A percentile compares a stretch with the other conserved stretches of the same genome.
Conservation (phyloP, 306 rosid species). For the Datisca glomerata region DNA sequence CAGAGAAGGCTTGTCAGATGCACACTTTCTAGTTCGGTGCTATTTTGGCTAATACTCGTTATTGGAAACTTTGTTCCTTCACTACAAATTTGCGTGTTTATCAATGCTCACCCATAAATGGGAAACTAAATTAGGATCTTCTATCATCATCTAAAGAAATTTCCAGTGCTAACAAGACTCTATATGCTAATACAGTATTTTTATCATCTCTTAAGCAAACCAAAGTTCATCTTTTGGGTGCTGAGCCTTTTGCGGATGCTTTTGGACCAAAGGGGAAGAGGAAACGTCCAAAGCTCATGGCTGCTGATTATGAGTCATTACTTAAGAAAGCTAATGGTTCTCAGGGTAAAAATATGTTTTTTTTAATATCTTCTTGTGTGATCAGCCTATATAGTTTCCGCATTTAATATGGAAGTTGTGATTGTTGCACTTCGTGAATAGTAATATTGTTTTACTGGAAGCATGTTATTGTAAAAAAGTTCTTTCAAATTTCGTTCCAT, state of each 20-base stretch:
- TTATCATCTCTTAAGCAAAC: conserved; percentile 52
- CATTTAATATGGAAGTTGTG: too few species aligned
- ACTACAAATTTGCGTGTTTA: too few species aligned
- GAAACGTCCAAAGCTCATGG: conserved; percentile 71
- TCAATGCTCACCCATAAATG: too few species aligned
- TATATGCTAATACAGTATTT: conserved; percentile 11
- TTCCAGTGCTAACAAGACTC: not conserved
- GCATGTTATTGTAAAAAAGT: too few species aligned
- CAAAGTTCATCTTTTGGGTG: conserved; percentile 83
- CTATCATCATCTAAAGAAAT: not conserved
- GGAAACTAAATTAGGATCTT: not conserved
- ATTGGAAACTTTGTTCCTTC: too few species aligned
- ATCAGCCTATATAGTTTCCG: too few species aligned
- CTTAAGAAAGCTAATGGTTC: conserved; percentile 76
- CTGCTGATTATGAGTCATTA: conserved; percentile 71
- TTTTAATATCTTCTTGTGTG: too few species aligned
- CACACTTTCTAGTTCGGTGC: not conserved
- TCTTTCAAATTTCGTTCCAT: too few species aligned
- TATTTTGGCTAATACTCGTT: too few species aligned
- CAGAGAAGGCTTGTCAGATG: not conserved
- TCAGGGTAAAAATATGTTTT: conserved; percentile 70
- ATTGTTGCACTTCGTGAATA: too few species aligned
- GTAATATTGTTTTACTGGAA: too few species aligned
- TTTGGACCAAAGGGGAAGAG: conserved; percentile 83
- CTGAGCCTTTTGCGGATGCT: conserved; percentile 73